These are phyloP conservation scores for Zea mays DNA, from an alignment of 176 grass and related monocot genomes.

Conservation along the genomic window Zm-B73-REFERENCE-NAM-5.0 NC_050100.1:126534501-126535000, in stretches of 20 bases:
- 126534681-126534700: neutral
- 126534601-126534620: constrained; percentile 3
- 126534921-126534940: neutral
- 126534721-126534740: neutral
- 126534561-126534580: neutral
- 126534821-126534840: neutral
- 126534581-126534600: constrained; percentile 11
- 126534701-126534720: neutral
- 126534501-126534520: constrained; percentile 29
- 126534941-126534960: neutral
- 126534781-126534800: neutral
- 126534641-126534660: neutral
- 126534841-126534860: neutral
- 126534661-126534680: neutral
- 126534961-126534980: neutral
- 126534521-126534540: constrained; percentile 36
- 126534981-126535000: constrained; percentile 9
- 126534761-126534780: constrained; percentile 18
- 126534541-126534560: constrained; percentile 13
- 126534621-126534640: neutral
- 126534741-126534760: neutral
- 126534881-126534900: neutral
- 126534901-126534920: neutral
- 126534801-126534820: constrained; percentile 1
- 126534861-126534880: neutral